These are phyloP conservation scores for Leccinum angustisporum DNA, from an alignment of 1,284 basidiomycete species.

Conservation along the genomic window DNA sequence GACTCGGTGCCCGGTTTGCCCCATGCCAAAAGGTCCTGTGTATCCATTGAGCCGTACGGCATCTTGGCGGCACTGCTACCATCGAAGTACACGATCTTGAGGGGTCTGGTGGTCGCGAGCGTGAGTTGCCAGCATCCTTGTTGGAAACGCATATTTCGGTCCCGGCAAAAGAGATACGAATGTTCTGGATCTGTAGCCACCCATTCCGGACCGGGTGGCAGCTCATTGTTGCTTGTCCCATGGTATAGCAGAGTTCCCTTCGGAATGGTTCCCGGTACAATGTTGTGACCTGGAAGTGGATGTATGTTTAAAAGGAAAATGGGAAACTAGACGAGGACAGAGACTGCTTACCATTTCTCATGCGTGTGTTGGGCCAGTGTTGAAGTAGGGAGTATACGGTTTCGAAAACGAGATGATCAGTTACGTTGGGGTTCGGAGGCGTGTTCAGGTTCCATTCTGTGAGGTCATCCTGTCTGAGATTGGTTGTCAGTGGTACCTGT, in stretches of 20 bases:
- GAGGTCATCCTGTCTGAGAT: background rate
- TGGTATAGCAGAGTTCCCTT: constrained; percentile 45
- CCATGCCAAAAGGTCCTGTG: constrained; percentile 44
- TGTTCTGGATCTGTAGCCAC: constrained; percentile 45
- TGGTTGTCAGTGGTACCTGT: constrained; percentile 16
- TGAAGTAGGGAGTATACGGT: constrained; percentile 37
- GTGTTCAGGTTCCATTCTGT: constrained; percentile 19
- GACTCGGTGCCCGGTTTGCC: constrained; percentile 24
- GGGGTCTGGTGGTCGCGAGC: constrained; percentile 35
- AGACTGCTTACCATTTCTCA: constrained; percentile 41
- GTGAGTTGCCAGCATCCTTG: constrained; percentile 41
- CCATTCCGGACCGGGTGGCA: constrained; percentile 43
- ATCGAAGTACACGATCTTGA: constrained; percentile 47
- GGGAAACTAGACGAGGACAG: background rate
- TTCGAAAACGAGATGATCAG: constrained; percentile 33
- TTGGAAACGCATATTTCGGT: background rate
- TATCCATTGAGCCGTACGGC: constrained; percentile 39
- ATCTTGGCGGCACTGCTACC: constrained; percentile 42
- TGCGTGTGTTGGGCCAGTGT: constrained; percentile 52
- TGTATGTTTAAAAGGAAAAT: background rate
- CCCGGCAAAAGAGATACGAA: constrained; percentile 38
- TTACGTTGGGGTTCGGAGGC: constrained; percentile 17
- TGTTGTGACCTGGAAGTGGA: constrained; percentile 37
- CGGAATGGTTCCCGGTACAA: constrained; percentile 43
- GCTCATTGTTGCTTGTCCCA: constrained; percentile 23